Evolutionary conservation across 2,329 filamentous ascomycete species (phyloP).

Genomic region (Volutella citrinella): DNA sequence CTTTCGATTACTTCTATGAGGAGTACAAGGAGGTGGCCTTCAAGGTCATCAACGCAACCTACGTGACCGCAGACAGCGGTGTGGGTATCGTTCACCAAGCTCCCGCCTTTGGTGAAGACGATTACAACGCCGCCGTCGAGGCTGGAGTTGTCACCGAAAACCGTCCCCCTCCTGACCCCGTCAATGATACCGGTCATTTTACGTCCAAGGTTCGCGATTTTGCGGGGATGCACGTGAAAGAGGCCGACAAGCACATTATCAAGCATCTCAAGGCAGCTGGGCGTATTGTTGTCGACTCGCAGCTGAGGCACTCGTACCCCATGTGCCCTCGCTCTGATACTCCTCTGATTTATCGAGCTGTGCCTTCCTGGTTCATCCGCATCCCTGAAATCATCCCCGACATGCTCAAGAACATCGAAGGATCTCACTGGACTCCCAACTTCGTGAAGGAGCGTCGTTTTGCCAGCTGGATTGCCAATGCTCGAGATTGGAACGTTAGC

Average conservation of each 20-base stretch:
- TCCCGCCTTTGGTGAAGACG: constrained; percentile 91
- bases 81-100: constrained; percentile 92
- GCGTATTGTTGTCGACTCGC: constrained; percentile 78
- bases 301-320: constrained; percentile 87
- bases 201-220: constrained; percentile 77
- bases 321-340: constrained; percentile 96
- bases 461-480: constrained; percentile 85
- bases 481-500: constrained; percentile 93
- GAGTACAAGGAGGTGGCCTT: constrained; percentile 85
- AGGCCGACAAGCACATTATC: constrained; percentile 89
- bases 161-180: constrained; percentile 81
- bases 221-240: constrained; percentile 83
- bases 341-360: constrained; percentile 86
- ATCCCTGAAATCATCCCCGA: constrained; percentile 79
- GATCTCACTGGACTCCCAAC: constrained; percentile 86
- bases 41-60: constrained; percentile 76
- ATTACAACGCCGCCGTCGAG: constrained; percentile 80
- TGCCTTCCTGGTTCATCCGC: constrained; percentile 93
- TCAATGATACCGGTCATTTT: constrained; percentile 81
- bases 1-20: constrained; percentile 87
- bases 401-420: constrained; percentile 87
- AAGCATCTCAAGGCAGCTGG: constrained; percentile 78
- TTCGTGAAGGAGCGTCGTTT: constrained; percentile 92
- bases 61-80: constrained; percentile 87
- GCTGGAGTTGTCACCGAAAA: constrained; percentile 74